Evolutionary conservation across 1,139 yeast genomes (phyloP), one percentile per base, ranked within the genome.

Genomic region (Pichia sp.): DNA sequence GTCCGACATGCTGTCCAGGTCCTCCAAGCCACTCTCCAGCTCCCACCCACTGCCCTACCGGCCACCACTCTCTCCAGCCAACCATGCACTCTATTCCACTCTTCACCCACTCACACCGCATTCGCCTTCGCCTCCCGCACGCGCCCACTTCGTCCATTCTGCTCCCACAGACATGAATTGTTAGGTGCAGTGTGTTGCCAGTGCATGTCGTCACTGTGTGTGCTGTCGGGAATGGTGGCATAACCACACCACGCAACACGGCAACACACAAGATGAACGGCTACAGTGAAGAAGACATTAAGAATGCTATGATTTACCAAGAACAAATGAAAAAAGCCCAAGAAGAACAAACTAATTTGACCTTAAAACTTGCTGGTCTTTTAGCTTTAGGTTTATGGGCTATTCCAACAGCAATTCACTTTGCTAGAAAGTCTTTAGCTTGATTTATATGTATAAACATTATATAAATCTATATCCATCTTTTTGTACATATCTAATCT

Each of bases 341-440:
- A 64, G 84, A 83, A 61, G 73, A 78, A 55, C 76, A 74, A 59
- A 80, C 93, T 46, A 68, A 70, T 58, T 72, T 74, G 51, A 82
- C 87, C 41, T 66, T 88, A 56, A 69, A 69, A 57, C 72, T 74
- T 49, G 88, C 95, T 36, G 80, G 81, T 45, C 65, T 74, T 54
- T 66, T 82, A 48, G 94, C 93, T 43, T 80, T 81, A 49, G 80
- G 84, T 31, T 74, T 88, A 56, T 88, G 95, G 95, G 51, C 55
- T 19, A 67, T 84, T 43, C 89, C 89, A 52, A 70, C 81, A 42
- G 64, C 78, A 43, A 68, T 72, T 67, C 81, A 80, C 59, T 78
- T 71, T 51, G 61, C 76, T 55, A 77, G 69, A 63, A 80, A 68
- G 60, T 80, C 79, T 59, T 66, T 80, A 54, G 41, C 41, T 29